These are phyloP conservation scores for Myxozyma lipomycoides DNA, from an alignment of 805 yeast species.

Conservation along the genomic window DNA sequence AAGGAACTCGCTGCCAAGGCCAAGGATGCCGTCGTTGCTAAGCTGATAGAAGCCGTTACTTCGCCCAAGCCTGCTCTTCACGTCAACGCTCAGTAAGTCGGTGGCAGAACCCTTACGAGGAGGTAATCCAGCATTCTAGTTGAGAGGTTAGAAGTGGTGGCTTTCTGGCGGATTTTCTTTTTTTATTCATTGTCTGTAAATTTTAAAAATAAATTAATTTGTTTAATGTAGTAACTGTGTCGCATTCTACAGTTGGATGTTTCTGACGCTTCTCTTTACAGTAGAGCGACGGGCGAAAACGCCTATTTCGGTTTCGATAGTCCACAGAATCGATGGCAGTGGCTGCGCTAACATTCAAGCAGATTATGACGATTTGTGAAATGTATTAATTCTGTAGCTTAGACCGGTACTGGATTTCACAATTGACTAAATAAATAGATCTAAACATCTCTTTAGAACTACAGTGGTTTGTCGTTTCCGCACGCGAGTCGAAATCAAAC, in stretches of 20 bases:
- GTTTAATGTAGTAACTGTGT: no score
- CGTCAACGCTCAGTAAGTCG: constrained; percentile 53
- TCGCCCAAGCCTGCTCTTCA: constrained; percentile 80
- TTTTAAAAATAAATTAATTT: not conserved
- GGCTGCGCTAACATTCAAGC: no score
- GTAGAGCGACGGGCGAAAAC: no score
- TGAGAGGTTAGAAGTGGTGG: not conserved
- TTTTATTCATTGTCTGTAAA: not conserved
- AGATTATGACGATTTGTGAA: no score
- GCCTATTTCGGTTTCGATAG: no score
- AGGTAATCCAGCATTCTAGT: not conserved
- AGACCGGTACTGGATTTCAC: no score
- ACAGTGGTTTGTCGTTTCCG: no score
- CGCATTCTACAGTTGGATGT: not conserved
- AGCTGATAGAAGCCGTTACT: constrained; percentile 74
- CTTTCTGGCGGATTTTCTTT: not conserved
- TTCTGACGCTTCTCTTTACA: not conserved
- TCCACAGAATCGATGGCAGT: no score
- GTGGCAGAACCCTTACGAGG: not conserved
- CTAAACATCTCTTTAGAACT: no score
- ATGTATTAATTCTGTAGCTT: no score
- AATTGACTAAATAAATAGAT: no score
- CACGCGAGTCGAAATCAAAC: no score
- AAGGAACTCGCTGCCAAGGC: constrained; percentile 59
- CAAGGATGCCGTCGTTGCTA: constrained; percentile 63